Evolutionary conservation across 768 basidiomycete genomes (phyloP), one percentile per base, ranked within the genome.

Genomic region (Leccinum barrowsii): DNA sequence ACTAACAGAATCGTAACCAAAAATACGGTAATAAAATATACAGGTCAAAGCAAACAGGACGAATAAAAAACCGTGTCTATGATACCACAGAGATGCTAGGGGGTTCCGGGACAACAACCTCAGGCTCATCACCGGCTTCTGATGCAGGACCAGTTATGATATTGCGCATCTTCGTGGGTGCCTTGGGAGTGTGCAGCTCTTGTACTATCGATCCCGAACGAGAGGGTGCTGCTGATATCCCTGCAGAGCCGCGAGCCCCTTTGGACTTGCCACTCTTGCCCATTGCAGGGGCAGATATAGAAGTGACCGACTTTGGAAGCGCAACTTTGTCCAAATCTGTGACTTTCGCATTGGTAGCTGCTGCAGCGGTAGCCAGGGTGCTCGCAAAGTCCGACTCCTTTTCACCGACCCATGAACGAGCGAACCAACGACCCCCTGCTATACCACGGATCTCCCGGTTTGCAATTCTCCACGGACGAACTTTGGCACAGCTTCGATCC

Each of bases 391-490:
- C 81, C 10, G 88, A 90, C 52, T 90, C 88, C 70, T 89, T 90
- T 60, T 85, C 86, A 22, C 90, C 90, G n/a, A 90, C 87, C 89
- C 89, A 92, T n/a, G 87, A 74, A 32, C 80, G 81, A 6, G 84
- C 75, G 63, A 91, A 86, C 90, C 90, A 92, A 42, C 90, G 83
- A 1, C 90, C 90, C 12, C 90, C 90, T 19, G 86, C 90, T 53
- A 92, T 90, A 7, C 90, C 90, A 37, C 89, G 79, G 53, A 92
- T 83, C 73, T 92, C 90, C 44, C 90, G 83, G 57, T 86, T 81
- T 7, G 88, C 89, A 44, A 80, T 67, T 40, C 88, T 82, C 90
- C 90, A 92, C 58, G 82, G 85, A 30, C 90, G 82, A 24, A 82
- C 82, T 64, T 83, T 83, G 51, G 78, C 81, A 17, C 77, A 77